Percentiles rank a stretch among this genome's conserved stretches.
Conservation (phyloP, 2,329 filamentous ascomycete species). For the Phyllosticta ampelicida region DNA sequence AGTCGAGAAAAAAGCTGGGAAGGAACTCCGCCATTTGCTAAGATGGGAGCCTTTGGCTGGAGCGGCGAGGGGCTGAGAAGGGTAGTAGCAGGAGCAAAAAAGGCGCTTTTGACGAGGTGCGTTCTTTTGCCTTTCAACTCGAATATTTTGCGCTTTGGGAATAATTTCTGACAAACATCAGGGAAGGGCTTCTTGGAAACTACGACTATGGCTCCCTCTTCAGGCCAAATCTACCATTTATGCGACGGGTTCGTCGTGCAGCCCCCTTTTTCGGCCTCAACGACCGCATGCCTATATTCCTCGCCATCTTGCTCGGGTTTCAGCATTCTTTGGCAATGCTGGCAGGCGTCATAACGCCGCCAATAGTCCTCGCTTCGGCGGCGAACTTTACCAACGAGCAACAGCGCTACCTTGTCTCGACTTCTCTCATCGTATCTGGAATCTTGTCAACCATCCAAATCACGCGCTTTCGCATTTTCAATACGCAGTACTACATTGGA, state of each 20-base stretch:
- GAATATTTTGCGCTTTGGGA: not conserved
- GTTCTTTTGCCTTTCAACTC: not conserved
- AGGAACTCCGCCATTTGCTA: not conserved
- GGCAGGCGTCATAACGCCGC: slow-evolving; percentile 60
- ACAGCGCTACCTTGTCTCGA: slow-evolving; percentile 70
- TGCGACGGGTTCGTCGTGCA: slow-evolving; percentile 49
- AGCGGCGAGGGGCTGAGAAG: not conserved
- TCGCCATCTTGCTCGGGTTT: slow-evolving; percentile 64
- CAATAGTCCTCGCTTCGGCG: slow-evolving; percentile 54
- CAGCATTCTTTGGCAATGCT: slow-evolving; percentile 71
- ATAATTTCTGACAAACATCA: slow-evolving; percentile 17
- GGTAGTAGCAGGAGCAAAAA: not conserved
- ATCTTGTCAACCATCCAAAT: slow-evolving; percentile 68
- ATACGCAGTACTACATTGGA: slow-evolving; percentile 52
- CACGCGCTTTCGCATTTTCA: slow-evolving; percentile 60
- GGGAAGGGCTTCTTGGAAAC: slow-evolving; percentile 65
- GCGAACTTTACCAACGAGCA: slow-evolving; percentile 51
- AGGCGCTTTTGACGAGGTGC: not conserved
- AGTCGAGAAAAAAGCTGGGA: not conserved
- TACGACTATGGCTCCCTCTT: slow-evolving; percentile 92
- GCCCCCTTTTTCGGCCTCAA: slow-evolving; percentile 79
- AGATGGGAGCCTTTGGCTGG: not conserved
- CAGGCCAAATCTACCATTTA: slow-evolving; percentile 69
- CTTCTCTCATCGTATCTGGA: slow-evolving; percentile 67
- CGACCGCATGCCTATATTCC: slow-evolving; percentile 62